Evolutionary conservation across 1,284 basidiomycete species (phyloP), one percentile per base, ranked within the genome.

Genomic region (Cryptococcus sp.): DNA sequence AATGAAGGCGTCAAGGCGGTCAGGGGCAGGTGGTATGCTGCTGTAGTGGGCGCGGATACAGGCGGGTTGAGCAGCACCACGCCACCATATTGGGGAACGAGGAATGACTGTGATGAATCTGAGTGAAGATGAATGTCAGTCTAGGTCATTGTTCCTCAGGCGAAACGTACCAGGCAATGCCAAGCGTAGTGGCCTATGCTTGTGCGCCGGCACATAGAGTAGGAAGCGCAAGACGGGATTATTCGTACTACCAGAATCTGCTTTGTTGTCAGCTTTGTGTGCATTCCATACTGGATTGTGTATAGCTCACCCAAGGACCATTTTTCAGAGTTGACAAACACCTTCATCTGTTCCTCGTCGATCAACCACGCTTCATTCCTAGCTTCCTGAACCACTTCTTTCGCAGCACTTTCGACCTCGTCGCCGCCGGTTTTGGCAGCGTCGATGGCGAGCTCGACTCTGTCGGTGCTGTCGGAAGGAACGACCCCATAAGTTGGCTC

Each of bases 51-150:
- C 5, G 61, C 56, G 29, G 51, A 59, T 17, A 75, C 25, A 7
- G 80, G 80, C 26, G 85, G 83, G 71, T 96, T 93, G 65, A 87
- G 79, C 52, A 98, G 83, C 54, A 89, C 84, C 48, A 99, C 89
- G 16, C 92, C 89, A 43, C 96, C 95, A 88, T 92, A 96, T 77
- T 98, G 95, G 0, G 96, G 95, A 1, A 96, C 82, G 23, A 97
- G 83, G 81, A 98, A 99, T 3, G 74, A 65, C 20, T 66, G 63
- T 1, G 73, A 61, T 10, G 65, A 57, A 45, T 69, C 72, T 72
- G 59, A 2, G n/a, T 37, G 20, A 11, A 34, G 39, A 22, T 38
- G 10, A 8, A 38, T 20, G 50, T 53, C 38, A 48, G 47, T n/a
- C 16, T 25, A 45, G 44, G 49, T 45, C 13, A 40, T 5, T 46